phyloP scores from a whole-genome alignment of 225 moss, liverwort and hornwort species.

The Bryum argenteum region DNA sequence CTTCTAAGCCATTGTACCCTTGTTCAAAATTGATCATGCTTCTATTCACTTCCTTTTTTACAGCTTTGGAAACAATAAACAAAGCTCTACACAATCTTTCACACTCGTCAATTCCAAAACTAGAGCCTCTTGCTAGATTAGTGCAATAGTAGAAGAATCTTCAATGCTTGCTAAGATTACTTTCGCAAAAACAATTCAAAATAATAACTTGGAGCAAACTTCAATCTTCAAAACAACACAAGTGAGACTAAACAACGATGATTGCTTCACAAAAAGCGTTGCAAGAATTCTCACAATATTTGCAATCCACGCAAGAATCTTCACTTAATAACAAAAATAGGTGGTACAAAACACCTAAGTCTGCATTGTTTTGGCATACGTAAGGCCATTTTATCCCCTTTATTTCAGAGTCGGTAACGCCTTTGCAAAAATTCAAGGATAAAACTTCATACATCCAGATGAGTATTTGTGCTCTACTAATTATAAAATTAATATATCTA shows the following conservation, averaged over 20 bases:
- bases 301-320: background rate
- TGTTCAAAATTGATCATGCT: too few relatives aligned
- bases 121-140: too few relatives aligned
- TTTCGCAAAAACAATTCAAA: too few relatives aligned
- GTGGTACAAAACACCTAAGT: background rate
- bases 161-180: too few relatives aligned
- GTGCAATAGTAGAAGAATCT: too few relatives aligned
- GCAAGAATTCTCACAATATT: background rate
- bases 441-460: background rate
- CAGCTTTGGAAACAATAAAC: too few relatives aligned
- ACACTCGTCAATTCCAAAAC: too few relatives aligned
- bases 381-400: background rate
- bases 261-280: background rate
- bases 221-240: too few relatives aligned
- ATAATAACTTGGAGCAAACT: too few relatives aligned
- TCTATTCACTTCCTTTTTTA: too few relatives aligned
- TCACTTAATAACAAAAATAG: constrained; percentile 1
- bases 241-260: background rate
- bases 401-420: background rate
- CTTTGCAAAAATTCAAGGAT: background rate
- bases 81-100: too few relatives aligned
- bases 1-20: too few relatives aligned
- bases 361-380: background rate
- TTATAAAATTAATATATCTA: background rate
- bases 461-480: background rate